Conservation (phyloP, 768 basidiomycete genomes). For the Fibroporia radiculosa region DNA sequence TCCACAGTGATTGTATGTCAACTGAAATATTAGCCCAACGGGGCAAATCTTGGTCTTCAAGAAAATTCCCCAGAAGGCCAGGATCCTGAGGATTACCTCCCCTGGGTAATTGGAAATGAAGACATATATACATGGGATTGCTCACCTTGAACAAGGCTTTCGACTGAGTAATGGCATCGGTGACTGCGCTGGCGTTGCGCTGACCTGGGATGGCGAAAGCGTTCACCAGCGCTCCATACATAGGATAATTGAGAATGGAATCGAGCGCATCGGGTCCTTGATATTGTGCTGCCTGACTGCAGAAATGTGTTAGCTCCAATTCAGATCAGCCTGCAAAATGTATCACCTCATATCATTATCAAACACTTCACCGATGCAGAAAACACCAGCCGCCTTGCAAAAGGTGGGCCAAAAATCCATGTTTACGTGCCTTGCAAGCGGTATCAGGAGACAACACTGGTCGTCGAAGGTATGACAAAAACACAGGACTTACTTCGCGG, state of each 20-base stretch:
- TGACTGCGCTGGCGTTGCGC: slow-evolving; percentile 51
- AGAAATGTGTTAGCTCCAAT: neutral
- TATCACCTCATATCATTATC: slow-evolving; percentile 41
- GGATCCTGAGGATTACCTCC: slow-evolving; percentile 20
- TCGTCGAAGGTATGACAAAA: too few relatives aligned
- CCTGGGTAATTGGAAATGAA: neutral
- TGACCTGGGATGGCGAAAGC: slow-evolving; percentile 69
- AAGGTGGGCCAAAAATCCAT: slow-evolving; percentile 73
- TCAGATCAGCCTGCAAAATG: neutral
- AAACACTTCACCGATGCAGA: slow-evolving; percentile 82
- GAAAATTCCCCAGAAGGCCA: slow-evolving; percentile 58
- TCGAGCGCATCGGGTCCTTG: slow-evolving; percentile 59
- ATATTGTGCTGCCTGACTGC: slow-evolving; percentile 45
- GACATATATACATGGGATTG: too few relatives aligned
- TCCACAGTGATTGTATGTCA: slow-evolving; percentile 66
- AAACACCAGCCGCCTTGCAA: slow-evolving; percentile 67
- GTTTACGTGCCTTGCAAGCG: slow-evolving; percentile 48
- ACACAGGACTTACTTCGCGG: slow-evolving; percentile 28
- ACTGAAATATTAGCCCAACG: slow-evolving; percentile 68
- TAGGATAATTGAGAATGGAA: slow-evolving; percentile 65
- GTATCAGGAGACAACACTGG: neutral
- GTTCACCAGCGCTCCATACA: slow-evolving; percentile 55
- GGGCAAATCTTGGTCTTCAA: slow-evolving; percentile 73
- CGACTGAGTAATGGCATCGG: slow-evolving; percentile 42
- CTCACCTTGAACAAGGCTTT: slow-evolving; percentile 43